Base-by-base conservation (phyloP, 129 eudicot species). In the Centaurea solstitialis region DNA sequence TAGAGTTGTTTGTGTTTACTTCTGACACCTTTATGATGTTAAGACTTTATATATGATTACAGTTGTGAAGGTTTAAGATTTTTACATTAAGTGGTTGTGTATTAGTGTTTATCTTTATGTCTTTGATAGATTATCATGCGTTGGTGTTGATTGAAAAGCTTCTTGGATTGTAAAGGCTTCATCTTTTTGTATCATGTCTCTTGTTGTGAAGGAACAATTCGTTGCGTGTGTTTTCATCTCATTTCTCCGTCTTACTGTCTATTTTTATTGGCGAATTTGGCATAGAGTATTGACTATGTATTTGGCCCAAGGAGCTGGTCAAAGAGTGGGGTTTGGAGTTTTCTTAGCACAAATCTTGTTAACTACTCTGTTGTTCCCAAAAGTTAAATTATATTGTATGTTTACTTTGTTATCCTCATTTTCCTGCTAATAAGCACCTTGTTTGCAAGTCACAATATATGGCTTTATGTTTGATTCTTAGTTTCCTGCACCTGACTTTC, bases 131-230 rank as follows among this genome's bases (percentile, higher is more conserved):
- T 18, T 53, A 53, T 57, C 65, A 4, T 3, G 22, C 22, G 17
- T n/a, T 17, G 65, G 65, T 76, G 72, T 37, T 76, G 37, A 75
- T 64, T 35, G 71, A 35, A 22, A 76, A 9, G 72, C 37, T 76
- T 39, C 11, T 22, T 76, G 62, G 39, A 33, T 62, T 13, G 22
- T 38, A 9, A 28, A 30, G 22, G 23, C 62, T 64, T 62, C 66
- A 21, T 66, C 40, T 40, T 77, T 18, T 62, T 26, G 61, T 39
- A 38, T 64, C 40, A 76, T 7, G 22, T 76, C 22, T 76, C 73
- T 64, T 4, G 38, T 37, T 64, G 59, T 23, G 22, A 37, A 62
- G 40, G 71, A 76, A 50, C 15, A 77, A 17, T 40, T 22, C 37
- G 39, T 24, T 35, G 73, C 7, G 62, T 65, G 17, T 59, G 20